These are phyloP conservation scores for Sideroxylon spinosum DNA, from an alignment of 179 eudicot genomes.

Conservation along the genomic window DNA sequence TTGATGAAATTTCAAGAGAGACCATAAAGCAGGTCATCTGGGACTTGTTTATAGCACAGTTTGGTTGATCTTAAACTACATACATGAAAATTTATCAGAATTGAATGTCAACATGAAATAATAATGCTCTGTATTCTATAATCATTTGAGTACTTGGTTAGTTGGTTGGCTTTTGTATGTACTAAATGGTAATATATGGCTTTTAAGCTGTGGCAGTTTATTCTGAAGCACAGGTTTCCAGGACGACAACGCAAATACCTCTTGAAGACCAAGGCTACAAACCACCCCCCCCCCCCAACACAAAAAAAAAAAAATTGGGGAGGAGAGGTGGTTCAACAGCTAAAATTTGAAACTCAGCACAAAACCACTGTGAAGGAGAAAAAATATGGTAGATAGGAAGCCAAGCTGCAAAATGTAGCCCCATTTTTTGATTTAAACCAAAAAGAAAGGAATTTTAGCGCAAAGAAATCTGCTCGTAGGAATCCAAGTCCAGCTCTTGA, in stretches of 20 bases:
- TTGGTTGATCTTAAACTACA: not conserved
- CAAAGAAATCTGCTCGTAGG: conserved; percentile 19
- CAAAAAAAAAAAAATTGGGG: too few species aligned
- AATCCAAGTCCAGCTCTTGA: conserved; percentile 9
- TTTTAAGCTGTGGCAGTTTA: not conserved
- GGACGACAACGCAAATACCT: conserved; percentile 26
- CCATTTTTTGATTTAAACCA: conserved; percentile 13
- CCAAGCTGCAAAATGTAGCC: conserved; percentile 18
- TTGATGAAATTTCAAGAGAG: not conserved
- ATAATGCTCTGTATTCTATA: not conserved
- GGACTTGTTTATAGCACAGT: not conserved
- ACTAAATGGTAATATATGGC: not conserved
- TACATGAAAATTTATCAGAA: not conserved
- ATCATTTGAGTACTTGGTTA: not conserved
- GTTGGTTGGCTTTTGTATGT: not conserved
- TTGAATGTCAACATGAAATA: not conserved
- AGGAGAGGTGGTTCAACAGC: conserved; percentile 15
- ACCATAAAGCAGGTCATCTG: not conserved
- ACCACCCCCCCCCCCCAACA: too few species aligned
- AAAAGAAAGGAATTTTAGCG: conserved; percentile 15
- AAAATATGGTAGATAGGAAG: conserved; percentile 18
- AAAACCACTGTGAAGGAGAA: conserved; percentile 17
- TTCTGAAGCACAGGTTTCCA: conserved; percentile 30
- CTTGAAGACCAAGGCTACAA: conserved; percentile 20
- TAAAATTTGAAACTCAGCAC: not conserved